Conservation (phyloP, 208 protist genomes). For the Naegleria fowleri region DNA sequence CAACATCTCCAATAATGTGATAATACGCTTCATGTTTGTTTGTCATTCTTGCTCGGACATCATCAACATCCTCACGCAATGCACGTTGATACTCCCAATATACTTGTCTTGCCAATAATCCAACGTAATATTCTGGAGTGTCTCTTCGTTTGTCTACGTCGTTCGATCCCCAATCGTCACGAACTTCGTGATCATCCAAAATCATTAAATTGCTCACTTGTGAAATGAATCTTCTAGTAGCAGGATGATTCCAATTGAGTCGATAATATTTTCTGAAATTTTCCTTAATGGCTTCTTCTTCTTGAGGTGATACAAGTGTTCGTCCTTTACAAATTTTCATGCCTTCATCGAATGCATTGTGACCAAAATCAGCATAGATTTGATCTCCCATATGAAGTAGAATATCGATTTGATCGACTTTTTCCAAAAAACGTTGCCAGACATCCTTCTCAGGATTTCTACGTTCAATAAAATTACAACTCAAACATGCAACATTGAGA, state of each 20-base stretch:
- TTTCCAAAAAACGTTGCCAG: neutral
- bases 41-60: neutral
- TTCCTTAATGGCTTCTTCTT: neutral
- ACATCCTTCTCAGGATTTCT: neutral
- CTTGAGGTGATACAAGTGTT: neutral
- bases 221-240: neutral
- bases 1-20: neutral
- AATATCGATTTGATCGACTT: neutral
- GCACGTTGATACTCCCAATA: neutral
- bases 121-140: neutral
- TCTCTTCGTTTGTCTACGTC: neutral
- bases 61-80: neutral
- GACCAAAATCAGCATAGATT: neutral
- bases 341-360: neutral
- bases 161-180: neutral
- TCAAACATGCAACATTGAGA: neutral
- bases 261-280: neutral
- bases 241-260: neutral
- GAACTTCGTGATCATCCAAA: neutral
- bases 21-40: neutral
- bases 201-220: constrained; percentile 3
- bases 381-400: neutral
- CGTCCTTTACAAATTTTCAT: neutral
- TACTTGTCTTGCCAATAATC: neutral
- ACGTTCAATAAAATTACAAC: neutral